Evolutionary conservation across 441 rosid genomes (phyloP), one percentile per base, ranked within the genome.

Genomic region (Croton laevigatus): DNA sequence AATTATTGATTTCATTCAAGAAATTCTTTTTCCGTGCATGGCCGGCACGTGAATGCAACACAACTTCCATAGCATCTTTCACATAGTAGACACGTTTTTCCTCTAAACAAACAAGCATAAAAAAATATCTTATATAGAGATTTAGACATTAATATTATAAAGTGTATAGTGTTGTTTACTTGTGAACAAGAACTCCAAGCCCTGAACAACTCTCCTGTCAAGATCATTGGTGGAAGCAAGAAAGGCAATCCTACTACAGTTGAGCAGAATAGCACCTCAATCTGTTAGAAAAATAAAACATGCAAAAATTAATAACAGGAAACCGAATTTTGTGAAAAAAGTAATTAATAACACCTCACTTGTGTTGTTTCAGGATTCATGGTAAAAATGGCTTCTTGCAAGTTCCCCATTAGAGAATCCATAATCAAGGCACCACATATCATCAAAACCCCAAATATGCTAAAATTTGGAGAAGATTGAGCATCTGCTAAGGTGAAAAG

Each of bases 351-450:
- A 9, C 59, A 16, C 32, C 46, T 73, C 60, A 86, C 98, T 89
- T 89, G 94, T 32, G 95, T 88, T 65, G 97, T 94, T 42, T 82
- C 83, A 8, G 92, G 93, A 73, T 87, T 89, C 89, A 84, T 73
- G 55, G 88, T 86, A 79, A 91, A 94, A 70, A 94, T 94, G 11
- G 95, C 98, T 82, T 91, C 96, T 81, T 88, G 97, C 74, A 94
- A 78, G 80, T 93, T 93, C 19, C 94, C 97, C 19, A 89, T 84
- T 68, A 94, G 85, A 14, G 98, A 87, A 65, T 89, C 97, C 89
- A 94, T 86, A 61, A 89, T 54, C 8, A 89, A 81, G 78, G 91
- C 87, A 36, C 88, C 87, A 23, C 79, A 77, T 55, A 91, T 91
- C 97, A 87, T 89, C 73, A 91, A 13, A 61, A 91, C 82, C 17